Percentiles rank a stretch among this genome's conserved stretches.
Conservation (phyloP, 2,329 filamentous ascomycete species). For the Colletotrichum sansevieriae region DNA sequence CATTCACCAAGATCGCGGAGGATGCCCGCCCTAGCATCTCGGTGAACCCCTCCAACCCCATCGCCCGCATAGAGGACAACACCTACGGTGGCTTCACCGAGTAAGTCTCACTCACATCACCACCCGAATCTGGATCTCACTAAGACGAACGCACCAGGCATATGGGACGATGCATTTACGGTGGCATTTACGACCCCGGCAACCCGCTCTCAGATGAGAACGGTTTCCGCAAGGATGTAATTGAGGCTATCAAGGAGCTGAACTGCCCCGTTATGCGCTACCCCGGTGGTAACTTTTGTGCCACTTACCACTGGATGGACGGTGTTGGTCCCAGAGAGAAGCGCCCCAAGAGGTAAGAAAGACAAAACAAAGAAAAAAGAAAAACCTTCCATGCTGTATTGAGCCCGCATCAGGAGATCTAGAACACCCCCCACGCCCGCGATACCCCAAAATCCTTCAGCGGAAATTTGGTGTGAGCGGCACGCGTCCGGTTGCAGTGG, state of each 20-base stretch:
- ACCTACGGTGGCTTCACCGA: slow-evolving; percentile 90
- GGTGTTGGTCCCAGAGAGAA: slow-evolving; percentile 80
- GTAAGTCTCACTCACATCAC: slow-evolving; percentile 59
- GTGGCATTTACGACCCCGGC: slow-evolving; percentile 84
- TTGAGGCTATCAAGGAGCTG: slow-evolving; percentile 79
- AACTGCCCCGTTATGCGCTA: slow-evolving; percentile 83
- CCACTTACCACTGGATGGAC: slow-evolving; percentile 89
- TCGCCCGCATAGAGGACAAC: slow-evolving; percentile 82
- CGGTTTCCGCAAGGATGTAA: slow-evolving; percentile 84
- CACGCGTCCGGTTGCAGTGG: slow-evolving; percentile 10
- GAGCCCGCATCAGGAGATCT: not conserved
- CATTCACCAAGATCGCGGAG: slow-evolving; percentile 76
- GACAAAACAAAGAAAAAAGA: too few relatives aligned
- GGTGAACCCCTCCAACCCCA: slow-evolving; percentile 72
- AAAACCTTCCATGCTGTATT: too few relatives aligned
- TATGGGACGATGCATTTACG: slow-evolving; percentile 91
- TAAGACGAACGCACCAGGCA: slow-evolving; percentile 65
- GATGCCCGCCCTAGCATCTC: slow-evolving; percentile 73
- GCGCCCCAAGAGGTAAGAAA: slow-evolving; percentile 63
- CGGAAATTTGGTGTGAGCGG: slow-evolving; percentile 2
- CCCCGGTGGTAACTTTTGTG: slow-evolving; percentile 86
- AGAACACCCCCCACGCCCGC: too few relatives aligned
- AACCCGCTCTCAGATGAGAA: slow-evolving; percentile 79
- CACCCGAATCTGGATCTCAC: slow-evolving; percentile 1
- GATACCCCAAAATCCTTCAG: not conserved